Evolutionary conservation across 2,329 filamentous ascomycete species (phyloP), one percentile per base, ranked within the genome.

Genomic region (Pseudopyricularia cyperi): DNA sequence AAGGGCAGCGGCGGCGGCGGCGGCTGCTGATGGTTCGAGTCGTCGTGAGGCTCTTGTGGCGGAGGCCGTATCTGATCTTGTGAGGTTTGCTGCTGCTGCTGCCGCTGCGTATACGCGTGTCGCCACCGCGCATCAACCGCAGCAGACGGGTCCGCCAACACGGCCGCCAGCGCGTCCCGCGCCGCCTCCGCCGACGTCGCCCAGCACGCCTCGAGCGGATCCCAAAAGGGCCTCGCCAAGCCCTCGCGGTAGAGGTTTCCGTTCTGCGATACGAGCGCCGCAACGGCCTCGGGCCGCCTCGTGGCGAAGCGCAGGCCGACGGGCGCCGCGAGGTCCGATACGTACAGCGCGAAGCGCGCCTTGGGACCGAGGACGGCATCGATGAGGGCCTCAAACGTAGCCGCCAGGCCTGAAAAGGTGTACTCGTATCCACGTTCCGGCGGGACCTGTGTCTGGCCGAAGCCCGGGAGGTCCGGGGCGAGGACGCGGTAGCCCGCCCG

Each of bases 261-360:
- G 58, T 81, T 82, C 57, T 83, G 79, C 3, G 70, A 66, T 52
- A 82, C 68, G 55, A 82, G 75, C 14, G 75, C 74, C 35, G 67
- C 65, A 51, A 82, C 64, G 11, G 67, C 65, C 1, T 71, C 61
- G 0, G 75, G 73, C 2, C 72, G 65, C 44, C 70, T 56, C 2
- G 80, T 66, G 0, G 77, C 77, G 2, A 82, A 65, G 2, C 76
- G 71, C 24, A 80, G 63, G 1, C 71, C 78, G 0, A 70, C 68
- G 0, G 80, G 78, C 0, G 77, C 76, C 50, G 79, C 79, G 60
- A 82, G 82, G 66, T 83, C 79, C 60, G 83, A 82, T 55, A 82
- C 71, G 61, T 81, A 83, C 28, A 79, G 62, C 14, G 73, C 70
- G 62, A 74, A 80, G 32, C 68, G 69, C 14, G 58, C 55, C n/a